Conservation (phyloP, 768 basidiomycete species). For the Boletales sp. region DNA sequence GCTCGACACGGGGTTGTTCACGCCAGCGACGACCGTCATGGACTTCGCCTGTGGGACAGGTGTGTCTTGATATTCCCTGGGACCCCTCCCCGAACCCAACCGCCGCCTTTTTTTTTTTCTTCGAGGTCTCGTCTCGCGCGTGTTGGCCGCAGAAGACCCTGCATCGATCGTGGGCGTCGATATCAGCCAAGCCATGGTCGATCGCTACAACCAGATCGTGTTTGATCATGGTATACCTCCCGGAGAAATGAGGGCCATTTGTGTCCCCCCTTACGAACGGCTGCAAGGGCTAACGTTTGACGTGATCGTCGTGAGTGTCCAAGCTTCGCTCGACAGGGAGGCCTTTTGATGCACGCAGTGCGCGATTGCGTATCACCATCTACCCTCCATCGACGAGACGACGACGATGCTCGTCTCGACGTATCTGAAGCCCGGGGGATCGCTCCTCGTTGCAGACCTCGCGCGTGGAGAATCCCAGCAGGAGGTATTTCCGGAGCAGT, state of each 20-base stretch:
- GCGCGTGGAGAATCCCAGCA: conserved; percentile 27
- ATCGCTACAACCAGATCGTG: conserved; percentile 58
- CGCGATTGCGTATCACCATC: conserved; percentile 60
- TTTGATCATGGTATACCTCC: conserved; percentile 56
- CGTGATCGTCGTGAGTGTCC: conserved; percentile 56
- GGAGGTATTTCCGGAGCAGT: conserved; percentile 29
- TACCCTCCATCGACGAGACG: conserved; percentile 44
- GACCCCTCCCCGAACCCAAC: background rate
- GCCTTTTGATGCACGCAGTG: conserved; percentile 43
- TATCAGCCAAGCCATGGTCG: conserved; percentile 68
- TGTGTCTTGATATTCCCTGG: background rate
- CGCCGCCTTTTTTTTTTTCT: background rate
- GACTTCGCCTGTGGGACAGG: conserved; percentile 78
- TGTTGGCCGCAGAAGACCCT: conserved; percentile 55
- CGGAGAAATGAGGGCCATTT: conserved; percentile 66
- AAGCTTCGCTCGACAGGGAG: background rate
- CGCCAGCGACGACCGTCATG: conserved; percentile 56
- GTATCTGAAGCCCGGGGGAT: conserved; percentile 61
- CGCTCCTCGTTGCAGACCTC: conserved; percentile 57
- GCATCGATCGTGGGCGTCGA: conserved; percentile 71
- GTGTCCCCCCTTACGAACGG: conserved; percentile 37
- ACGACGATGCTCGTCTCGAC: conserved; percentile 47
- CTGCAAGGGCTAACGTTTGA: conserved; percentile 60
- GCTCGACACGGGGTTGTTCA: conserved; percentile 41
- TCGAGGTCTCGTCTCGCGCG: conserved; percentile 60